Evolutionary conservation across 257 asterid genomes (phyloP), one percentile per base, ranked within the genome.

Genomic region (Solanum chiquidenum): DNA sequence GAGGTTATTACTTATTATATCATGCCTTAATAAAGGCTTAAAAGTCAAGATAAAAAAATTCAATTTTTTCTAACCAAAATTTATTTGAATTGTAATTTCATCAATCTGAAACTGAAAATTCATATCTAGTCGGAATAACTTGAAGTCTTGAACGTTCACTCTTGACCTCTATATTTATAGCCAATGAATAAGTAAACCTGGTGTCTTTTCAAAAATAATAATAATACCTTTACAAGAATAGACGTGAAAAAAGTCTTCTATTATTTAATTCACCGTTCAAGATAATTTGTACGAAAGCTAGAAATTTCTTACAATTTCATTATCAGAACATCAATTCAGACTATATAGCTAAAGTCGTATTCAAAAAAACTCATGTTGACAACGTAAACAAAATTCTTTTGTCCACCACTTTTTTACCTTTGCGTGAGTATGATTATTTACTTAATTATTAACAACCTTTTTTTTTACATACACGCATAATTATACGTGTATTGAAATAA

Each of bases 1-100:
- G 29, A 9, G 13, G 6, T 23, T 60, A 10, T 21, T 60, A 21
- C 68, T 60, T 60, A 60, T 0, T 21, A 60, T 8, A 0, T 0
- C 27, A 60, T 21, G 6, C 27, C 68, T 6, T 6, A 18, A 60
- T 18, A 21, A 60, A 21, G 27, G 27, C 13, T 60, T 8, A 60
- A 23, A 3, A 60, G 12, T 60, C 29, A 9, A 60, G 5, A 60
- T 4, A 9, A 21, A 60, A 60, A 60, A 3, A 14, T 44, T 8
- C n/a, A 7, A 0, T 8, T 21, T 21, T 9, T 9, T 9, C 3
- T 6, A 60, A 55, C 2, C 3, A 3, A 60, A 60, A 60, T 23
- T 21, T 60, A 1, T 60, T 21, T 23, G 12, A 21, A 60, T 9
- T 60, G 9, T 21, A 21, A 9, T 60, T 60, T 60, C 29, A 0